Percentiles rank a stretch among this genome's conserved stretches.
These are phyloP conservation scores for Bromus sterilis DNA, from an alignment of 176 grass and related monocot genomes.

Conservation along the genomic window DNA sequence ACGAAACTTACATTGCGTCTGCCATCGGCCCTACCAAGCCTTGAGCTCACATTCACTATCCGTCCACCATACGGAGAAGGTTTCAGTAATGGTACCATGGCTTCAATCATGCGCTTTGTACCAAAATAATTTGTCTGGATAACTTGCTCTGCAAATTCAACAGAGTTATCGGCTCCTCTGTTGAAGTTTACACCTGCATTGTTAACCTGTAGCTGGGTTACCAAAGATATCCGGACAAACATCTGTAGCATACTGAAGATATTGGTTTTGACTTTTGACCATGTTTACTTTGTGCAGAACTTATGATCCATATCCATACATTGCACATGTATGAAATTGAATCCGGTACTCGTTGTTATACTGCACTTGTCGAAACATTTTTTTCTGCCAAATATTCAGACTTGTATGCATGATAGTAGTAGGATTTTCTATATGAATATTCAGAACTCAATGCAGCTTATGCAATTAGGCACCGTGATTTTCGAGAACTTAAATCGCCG, in stretches of 20 bases:
- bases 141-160: constrained; percentile 72
- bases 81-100: constrained; percentile 60
- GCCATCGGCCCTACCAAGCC: constrained; percentile 75
- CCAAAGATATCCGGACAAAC: background rate
- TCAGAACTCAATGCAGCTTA: background rate
- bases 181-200: constrained; percentile 98
- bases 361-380: background rate
- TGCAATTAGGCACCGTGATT: background rate
- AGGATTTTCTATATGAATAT: background rate
- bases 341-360: background rate
- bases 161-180: constrained; percentile 67
- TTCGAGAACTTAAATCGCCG: background rate
- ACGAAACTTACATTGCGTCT: constrained; percentile 57
- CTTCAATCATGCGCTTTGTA: constrained; percentile 60
- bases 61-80: constrained; percentile 51
- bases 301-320: background rate
- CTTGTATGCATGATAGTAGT: background rate
- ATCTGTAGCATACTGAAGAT: background rate
- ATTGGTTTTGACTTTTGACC: background rate
- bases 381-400: background rate
- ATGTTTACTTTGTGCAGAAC: background rate
- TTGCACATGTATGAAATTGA: background rate
- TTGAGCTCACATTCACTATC: constrained; percentile 86
- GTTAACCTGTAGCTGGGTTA: constrained; percentile 61
- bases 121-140: constrained; percentile 82